Evolutionary conservation across 352 stramenopile species (phyloP), one percentile per base, ranked within the genome.

Genomic region (Phytophthora fragariae): DNA sequence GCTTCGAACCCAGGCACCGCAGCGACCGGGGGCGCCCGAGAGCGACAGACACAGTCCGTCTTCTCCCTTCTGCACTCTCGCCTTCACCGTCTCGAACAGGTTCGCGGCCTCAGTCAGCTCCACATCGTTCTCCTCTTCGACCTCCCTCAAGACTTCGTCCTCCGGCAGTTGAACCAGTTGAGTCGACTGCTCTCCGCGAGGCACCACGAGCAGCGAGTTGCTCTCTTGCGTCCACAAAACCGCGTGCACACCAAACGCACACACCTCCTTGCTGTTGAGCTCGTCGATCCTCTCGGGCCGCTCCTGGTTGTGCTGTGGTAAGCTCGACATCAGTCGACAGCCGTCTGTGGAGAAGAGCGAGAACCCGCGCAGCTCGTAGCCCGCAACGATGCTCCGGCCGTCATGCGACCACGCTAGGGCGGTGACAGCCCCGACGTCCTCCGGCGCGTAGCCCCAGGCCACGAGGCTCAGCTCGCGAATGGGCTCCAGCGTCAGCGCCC

Each of bases 1-100:
- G 27, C 83, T 94, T 37, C 87, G 88, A 57, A 97, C 88, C 90
- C 90, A 97, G 10, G 88, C 88, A 5, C 90, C 90, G 17, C 79
- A 89, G 10, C 89, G 90, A 12, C 82, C 80, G 14, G 86, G 86
- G 19, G 89, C 84, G 2, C 90, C 90, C 3, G 90, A 92, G 0
- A 97, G 70, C 17, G 90, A 97, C 7, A 97, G 75, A 70, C 90
- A 95, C 19, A 97, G 54, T 1, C 90, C 90, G 59, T 95, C 84
- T 47, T 79, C 55, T 14, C 85, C 74, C 69, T 94, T 94, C 10
- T 87, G 27, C 6, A 96, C 49, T 12, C 68, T 58, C 4, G 91
- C 86, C 1, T 86, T 63, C 5, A 92, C 75, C 7, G 68, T 73
- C 41, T 85, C 71, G n/a, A 74, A 88, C 24, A 93, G 56, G 27